Evolutionary conservation across 148 eudicot species (phyloP).

Genomic region (Vaccinium vitisidaea): DNA sequence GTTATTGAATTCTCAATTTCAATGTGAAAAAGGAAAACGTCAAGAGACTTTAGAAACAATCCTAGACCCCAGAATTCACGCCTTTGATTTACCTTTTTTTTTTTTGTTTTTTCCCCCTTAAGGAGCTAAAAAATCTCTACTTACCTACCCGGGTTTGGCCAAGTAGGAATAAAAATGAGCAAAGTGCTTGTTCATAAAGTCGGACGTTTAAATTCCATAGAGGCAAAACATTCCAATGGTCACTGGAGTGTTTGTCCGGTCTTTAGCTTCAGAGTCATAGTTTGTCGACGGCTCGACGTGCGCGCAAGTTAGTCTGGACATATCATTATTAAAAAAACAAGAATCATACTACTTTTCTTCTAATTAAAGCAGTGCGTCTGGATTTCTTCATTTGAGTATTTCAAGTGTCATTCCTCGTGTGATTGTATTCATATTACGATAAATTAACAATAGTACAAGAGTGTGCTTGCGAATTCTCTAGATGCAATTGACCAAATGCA

Average conservation of each 20-base stretch:
- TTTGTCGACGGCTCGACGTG: too few species aligned
- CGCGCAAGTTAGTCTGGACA: too few species aligned
- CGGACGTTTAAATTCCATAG: too few species aligned
- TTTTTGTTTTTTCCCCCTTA: too few species aligned
- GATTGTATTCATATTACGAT: neutral
- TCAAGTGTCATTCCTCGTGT: neutral
- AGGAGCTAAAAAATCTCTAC: too few species aligned
- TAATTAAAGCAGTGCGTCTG: neutral
- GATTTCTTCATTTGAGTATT: neutral
- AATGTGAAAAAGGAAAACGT: neutral
- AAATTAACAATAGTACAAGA: neutral
- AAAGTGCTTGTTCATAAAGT: too few species aligned
- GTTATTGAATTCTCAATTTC: neutral
- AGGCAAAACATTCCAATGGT: too few species aligned
- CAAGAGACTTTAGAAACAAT: neutral
- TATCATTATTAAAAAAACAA: too few species aligned
- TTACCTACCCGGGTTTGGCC: too few species aligned
- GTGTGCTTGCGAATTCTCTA: neutral
- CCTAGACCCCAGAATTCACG: neutral
- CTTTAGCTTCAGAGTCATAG: too few species aligned
- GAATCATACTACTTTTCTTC: neutral
- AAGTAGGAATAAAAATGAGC: too few species aligned
- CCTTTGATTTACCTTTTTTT: neutral
- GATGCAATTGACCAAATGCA: neutral
- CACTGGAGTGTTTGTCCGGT: too few species aligned